These are phyloP conservation scores for Chrysoporthe cubensis DNA, from an alignment of 2,329 filamentous ascomycete species.

Conservation along the genomic window DNA sequence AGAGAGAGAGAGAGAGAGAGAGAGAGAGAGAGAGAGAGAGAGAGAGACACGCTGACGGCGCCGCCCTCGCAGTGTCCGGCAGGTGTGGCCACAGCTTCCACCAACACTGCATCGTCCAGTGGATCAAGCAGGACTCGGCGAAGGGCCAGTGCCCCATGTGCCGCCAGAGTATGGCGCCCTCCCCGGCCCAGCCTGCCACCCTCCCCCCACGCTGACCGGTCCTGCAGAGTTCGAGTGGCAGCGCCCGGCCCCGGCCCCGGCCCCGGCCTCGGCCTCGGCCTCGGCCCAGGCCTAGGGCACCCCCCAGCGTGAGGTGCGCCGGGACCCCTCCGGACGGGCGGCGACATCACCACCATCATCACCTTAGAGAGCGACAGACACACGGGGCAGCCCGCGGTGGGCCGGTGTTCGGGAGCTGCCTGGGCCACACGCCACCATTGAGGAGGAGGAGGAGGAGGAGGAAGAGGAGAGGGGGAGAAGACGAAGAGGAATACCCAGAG, in stretches of 20 bases:
- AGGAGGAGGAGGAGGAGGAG: too few species aligned
- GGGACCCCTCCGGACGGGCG: not conserved
- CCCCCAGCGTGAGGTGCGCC: slow-evolving; percentile 19
- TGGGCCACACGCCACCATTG: too few species aligned
- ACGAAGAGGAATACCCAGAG: too few species aligned
- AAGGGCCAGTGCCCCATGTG: slow-evolving; percentile 98
- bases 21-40: too few species aligned
- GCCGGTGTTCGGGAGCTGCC: too few species aligned
- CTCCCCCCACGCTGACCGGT: not conserved
- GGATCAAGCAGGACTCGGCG: slow-evolving; percentile 93
- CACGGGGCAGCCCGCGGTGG: not conserved
- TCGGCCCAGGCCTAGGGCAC: slow-evolving; percentile 30
- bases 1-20: too few species aligned
- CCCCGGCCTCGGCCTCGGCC: slow-evolving; percentile 27
- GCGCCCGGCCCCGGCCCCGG: slow-evolving; percentile 30
- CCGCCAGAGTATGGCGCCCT: slow-evolving; percentile 72
- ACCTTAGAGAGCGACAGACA: too few species aligned
- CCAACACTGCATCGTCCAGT: slow-evolving; percentile 96
- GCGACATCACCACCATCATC: too few species aligned
- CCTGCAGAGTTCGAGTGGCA: slow-evolving; percentile 35
- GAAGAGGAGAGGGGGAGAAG: too few species aligned
- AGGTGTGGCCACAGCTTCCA: slow-evolving; percentile 98
- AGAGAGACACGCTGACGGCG: too few species aligned
- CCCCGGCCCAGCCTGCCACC: not conserved
- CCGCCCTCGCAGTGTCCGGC: slow-evolving; percentile 71